phyloP scores from a whole-genome alignment of 345 rosid species.

The Psidium friedrichsthalianum region DNA sequence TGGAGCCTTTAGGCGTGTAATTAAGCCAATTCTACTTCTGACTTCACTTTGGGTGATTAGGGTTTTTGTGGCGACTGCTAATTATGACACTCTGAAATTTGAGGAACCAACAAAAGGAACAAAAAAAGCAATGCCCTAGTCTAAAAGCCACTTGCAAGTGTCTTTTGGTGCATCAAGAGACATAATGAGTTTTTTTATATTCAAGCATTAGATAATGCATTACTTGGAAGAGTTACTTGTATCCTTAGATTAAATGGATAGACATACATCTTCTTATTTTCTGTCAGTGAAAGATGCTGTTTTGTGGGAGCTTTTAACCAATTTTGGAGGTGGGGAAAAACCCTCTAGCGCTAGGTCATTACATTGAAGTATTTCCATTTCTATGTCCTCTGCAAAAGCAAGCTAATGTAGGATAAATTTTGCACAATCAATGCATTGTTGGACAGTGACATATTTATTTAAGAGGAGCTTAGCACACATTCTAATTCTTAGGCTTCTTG shows the following conservation, averaged over 20 bases:
- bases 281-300: neutral
- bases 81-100: neutral
- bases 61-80: neutral
- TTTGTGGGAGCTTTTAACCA: neutral
- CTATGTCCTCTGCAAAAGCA: neutral
- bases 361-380: neutral
- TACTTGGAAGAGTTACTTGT: neutral
- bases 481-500: neutral
- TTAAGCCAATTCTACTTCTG: neutral
- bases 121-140: neutral
- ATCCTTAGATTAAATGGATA: neutral
- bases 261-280: neutral
- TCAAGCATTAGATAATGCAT: neutral
- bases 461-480: neutral
- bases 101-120: neutral
- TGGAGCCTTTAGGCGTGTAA: neutral
- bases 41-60: neutral
- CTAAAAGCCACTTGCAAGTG: neutral
- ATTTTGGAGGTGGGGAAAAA: neutral
- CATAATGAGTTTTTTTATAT: neutral
- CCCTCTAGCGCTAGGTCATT: neutral
- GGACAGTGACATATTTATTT: neutral
- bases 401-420: neutral
- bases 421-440: neutral
- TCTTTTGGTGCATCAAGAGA: neutral